These are phyloP conservation scores for Aspergillus nomiae DNA, from an alignment of 2,329 filamentous ascomycete genomes.

Conservation along the genomic window DNA sequence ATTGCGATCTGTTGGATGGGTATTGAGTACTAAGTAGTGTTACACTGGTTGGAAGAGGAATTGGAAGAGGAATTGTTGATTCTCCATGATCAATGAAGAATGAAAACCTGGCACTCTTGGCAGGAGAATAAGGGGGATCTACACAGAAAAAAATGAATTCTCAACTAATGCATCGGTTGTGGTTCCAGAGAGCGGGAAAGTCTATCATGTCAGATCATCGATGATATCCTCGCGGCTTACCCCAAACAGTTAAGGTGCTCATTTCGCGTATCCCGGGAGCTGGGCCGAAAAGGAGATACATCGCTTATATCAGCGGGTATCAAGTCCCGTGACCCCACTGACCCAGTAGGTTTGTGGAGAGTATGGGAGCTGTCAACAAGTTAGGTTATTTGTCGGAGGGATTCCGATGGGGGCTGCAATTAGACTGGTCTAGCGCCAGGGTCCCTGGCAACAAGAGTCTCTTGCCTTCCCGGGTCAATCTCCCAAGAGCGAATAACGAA, in stretches of 20 bases:
- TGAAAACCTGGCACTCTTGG: not conserved
- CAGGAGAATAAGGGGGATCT: not conserved
- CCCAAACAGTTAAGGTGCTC: not conserved
- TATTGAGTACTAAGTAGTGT: not conserved
- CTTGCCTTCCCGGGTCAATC: not conserved
- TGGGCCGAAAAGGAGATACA: not conserved
- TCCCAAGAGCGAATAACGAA: not conserved
- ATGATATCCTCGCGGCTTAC: not conserved
- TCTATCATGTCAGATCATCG: not conserved
- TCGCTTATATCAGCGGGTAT: not conserved
- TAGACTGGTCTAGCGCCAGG: not conserved
- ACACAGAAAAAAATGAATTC: not conserved
- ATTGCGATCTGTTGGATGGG: not conserved
- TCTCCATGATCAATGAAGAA: not conserved
- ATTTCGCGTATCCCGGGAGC: not conserved
- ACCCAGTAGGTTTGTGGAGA: not conserved
- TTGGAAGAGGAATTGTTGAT: not conserved
- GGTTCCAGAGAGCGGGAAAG: not conserved
- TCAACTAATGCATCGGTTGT: not conserved
- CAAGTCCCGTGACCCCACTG: not conserved
- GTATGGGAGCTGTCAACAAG: not conserved
- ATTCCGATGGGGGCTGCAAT: not conserved
- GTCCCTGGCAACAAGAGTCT: not conserved
- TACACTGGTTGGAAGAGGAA: not conserved
- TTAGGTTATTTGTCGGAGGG: not conserved